phyloP scores from a whole-genome alignment of 257 asterid species.

The Solanum gandarillasii region DNA sequence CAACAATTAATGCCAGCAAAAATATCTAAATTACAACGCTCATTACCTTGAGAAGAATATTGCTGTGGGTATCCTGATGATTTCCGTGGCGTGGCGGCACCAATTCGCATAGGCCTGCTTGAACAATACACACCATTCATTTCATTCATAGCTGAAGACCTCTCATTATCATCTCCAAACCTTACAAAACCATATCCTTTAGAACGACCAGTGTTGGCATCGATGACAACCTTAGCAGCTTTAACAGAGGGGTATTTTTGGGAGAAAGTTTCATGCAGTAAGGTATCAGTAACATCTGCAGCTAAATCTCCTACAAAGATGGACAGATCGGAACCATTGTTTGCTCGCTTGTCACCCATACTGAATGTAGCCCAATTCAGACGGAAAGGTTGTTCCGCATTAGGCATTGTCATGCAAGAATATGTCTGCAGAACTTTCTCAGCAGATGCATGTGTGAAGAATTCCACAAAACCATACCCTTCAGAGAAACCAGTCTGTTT shows the following conservation, averaged over 20 bases:
- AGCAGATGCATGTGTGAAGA: slow-evolving; percentile 67
- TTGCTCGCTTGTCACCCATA: slow-evolving; percentile 80
- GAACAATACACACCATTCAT: slow-evolving; percentile 84
- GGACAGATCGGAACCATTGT: slow-evolving; percentile 73
- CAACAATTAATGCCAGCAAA: background rate
- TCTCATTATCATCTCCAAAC: slow-evolving; percentile 85
- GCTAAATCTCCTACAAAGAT: slow-evolving; percentile 95
- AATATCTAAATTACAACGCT: background rate
- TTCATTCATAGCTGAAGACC: slow-evolving; percentile 74
- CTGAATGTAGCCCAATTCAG: slow-evolving; percentile 95
- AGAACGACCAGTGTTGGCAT: slow-evolving; percentile 79
- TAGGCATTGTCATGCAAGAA: slow-evolving; percentile 62
- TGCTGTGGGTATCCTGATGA: slow-evolving; percentile 68
- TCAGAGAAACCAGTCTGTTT: slow-evolving; percentile 80
- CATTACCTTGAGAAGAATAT: slow-evolving; percentile 58
- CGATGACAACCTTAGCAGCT: slow-evolving; percentile 87
- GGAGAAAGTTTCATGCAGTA: slow-evolving; percentile 68
- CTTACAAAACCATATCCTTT: slow-evolving; percentile 93
- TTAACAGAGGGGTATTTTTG: slow-evolving; percentile 72
- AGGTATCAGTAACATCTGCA: slow-evolving; percentile 78
- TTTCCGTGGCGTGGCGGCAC: slow-evolving; percentile 84
- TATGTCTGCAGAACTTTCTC: slow-evolving; percentile 71
- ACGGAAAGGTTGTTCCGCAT: slow-evolving; percentile 73
- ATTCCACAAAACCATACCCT: slow-evolving; percentile 95
- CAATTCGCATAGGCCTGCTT: slow-evolving; percentile 88